Evolutionary conservation across 176 grass and related monocot species (phyloP).

Genomic region (Poa pratensis): DNA sequence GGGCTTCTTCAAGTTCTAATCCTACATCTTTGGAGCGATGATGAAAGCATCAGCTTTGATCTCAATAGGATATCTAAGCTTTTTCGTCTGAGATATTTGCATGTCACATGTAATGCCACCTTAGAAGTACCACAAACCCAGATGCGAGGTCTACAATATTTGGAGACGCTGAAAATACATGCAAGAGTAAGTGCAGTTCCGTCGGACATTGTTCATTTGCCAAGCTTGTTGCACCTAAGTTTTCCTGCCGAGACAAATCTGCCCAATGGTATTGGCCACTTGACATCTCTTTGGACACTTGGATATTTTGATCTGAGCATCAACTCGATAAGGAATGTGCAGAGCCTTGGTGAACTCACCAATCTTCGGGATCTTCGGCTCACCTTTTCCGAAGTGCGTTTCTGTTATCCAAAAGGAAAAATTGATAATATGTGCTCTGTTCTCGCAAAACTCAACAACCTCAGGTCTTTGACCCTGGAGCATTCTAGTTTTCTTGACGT

Average conservation of each 20-base stretch:
- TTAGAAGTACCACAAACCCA: neutral
- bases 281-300: conserved; percentile 25
- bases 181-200: conserved; percentile 2
- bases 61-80: neutral
- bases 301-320: conserved; percentile 25
- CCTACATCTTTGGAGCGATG: conserved; percentile 24
- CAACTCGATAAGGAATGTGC: neutral
- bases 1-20: conserved; percentile 32
- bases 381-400: neutral
- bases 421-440: neutral
- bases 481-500: neutral
- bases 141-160: conserved; percentile 1
- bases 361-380: conserved; percentile 26
- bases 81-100: conserved; percentile 36
- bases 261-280: conserved; percentile 10
- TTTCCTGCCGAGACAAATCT: conserved; percentile 16
- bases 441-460: neutral
- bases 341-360: neutral
- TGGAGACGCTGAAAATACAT: conserved; percentile 34
- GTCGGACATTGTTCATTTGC: neutral
- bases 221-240: neutral
- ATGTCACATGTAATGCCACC: conserved; percentile 8
- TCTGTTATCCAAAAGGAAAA: neutral
- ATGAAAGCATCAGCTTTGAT: neutral
- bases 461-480: conserved; percentile 5